Conservation (phyloP, 2,329 filamentous ascomycete species). For the Colletotrichum sp. region DNA sequence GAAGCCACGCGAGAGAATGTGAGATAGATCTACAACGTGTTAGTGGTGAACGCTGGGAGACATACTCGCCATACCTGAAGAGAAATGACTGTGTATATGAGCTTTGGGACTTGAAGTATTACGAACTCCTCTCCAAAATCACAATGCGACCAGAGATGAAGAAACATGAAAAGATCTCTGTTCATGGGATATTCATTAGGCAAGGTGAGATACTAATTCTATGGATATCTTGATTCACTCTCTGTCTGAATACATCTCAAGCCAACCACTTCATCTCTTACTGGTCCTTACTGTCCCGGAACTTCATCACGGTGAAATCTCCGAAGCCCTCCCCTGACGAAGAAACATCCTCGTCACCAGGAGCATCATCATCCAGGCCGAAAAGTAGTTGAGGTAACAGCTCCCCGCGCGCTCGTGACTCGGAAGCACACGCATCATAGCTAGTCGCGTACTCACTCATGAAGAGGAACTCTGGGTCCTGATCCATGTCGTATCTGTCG, state of each 20-base stretch:
- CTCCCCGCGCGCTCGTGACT: background rate
- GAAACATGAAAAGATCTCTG: background rate
- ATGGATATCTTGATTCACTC: no score
- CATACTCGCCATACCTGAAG: background rate
- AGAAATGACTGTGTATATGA: background rate
- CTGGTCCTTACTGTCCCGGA: background rate
- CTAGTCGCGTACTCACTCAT: background rate
- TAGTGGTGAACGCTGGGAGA: background rate
- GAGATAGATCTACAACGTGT: background rate
- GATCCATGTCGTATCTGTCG: background rate
- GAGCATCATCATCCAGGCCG: background rate
- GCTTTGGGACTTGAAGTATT: background rate
- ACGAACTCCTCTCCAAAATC: background rate
- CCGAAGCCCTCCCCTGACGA: background rate
- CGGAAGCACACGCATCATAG: background rate
- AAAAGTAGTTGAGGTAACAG: background rate
- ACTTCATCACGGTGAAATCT: background rate
- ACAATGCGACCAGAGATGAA: background rate
- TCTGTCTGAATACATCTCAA: no score
- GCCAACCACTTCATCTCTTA: no score
- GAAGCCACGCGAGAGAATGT: fast-evolving
- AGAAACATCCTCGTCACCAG: background rate
- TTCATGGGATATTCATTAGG: no score
- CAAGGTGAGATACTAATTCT: no score
- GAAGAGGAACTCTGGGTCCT: background rate